phyloP scores from a whole-genome alignment of 2,329 filamentous ascomycete genomes.

The Cladophialophora chaetospira region DNA sequence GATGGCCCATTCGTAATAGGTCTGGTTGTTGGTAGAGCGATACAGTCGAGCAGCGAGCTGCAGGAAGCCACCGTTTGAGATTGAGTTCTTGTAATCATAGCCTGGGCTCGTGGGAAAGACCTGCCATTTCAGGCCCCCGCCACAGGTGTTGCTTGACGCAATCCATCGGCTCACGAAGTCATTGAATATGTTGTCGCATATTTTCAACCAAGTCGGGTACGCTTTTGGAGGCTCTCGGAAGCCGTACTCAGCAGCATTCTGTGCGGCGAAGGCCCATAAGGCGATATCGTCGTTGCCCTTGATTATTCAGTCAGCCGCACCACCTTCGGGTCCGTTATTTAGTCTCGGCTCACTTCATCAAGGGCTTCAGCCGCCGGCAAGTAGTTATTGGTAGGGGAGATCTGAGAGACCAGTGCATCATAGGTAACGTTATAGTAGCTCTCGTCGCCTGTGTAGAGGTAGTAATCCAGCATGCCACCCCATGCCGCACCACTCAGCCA shows the following conservation, averaged over 20 bases:
- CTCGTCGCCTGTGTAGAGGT: slow-evolving; percentile 63
- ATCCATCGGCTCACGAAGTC: slow-evolving; percentile 72
- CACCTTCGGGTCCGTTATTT: neutral
- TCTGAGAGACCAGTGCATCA: slow-evolving; percentile 62
- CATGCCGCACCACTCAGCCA: slow-evolving; percentile 67
- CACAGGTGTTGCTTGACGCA: slow-evolving; percentile 55
- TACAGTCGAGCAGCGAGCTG: slow-evolving; percentile 68
- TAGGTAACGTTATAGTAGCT: slow-evolving; percentile 62
- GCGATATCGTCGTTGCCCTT: slow-evolving; percentile 67
- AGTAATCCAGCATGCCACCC: slow-evolving; percentile 69
- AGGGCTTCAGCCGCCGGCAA: slow-evolving; percentile 52
- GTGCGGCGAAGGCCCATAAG: slow-evolving; percentile 69
- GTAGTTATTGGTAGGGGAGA: slow-evolving; percentile 61
- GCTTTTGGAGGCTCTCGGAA: slow-evolving; percentile 58
- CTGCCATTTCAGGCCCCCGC: slow-evolving; percentile 80
- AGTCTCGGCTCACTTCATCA: slow-evolving; percentile 14
- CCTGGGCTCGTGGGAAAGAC: slow-evolving; percentile 75
- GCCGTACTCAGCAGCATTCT: slow-evolving; percentile 65
- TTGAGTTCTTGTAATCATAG: slow-evolving; percentile 58
- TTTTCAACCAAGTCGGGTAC: slow-evolving; percentile 49
- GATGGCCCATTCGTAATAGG: slow-evolving; percentile 74
- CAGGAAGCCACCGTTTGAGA: slow-evolving; percentile 60
- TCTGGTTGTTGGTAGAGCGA: slow-evolving; percentile 74
- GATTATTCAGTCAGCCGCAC: neutral
- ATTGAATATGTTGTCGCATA: slow-evolving; percentile 72